Percentiles rank a stretch among this genome's conserved stretches.
Evolutionary conservation across 78 protist genomes (phyloP).

Genomic region (Dictyostelium capitatum): DNA sequence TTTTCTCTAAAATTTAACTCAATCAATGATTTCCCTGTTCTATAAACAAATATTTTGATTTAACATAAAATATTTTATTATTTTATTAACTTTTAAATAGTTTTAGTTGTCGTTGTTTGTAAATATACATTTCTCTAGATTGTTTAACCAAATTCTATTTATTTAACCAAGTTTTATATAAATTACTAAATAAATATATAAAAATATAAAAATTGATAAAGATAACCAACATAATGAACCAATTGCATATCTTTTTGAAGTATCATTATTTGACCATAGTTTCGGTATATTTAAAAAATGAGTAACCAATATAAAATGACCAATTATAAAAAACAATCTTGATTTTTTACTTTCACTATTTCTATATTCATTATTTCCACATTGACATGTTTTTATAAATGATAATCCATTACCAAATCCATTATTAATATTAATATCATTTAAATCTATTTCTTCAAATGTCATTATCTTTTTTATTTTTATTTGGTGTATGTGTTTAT

Average conservation of each 20-base stretch:
- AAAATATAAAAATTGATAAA: background rate
- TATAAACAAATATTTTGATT: no score
- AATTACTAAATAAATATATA: background rate
- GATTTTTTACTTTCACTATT: background rate
- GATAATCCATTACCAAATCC: background rate
- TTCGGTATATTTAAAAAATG: background rate
- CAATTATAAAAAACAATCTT: background rate
- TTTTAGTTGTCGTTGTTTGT: no score
- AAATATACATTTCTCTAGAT: no score
- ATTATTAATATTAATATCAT: background rate
- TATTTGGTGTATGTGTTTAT: background rate
- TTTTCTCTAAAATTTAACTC: no score
- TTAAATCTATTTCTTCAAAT: conserved; percentile 8
- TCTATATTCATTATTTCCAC: background rate
- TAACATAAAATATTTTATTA: no score
- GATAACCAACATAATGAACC: background rate
- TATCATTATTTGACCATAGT: conserved; percentile 6
- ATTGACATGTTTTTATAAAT: conserved; percentile 2
- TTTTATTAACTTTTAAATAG: no score
- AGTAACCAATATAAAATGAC: background rate
- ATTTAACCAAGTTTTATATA: no score
- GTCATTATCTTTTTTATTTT: background rate
- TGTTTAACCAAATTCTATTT: no score
- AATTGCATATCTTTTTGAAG: background rate
- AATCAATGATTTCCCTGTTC: no score